Conservation (phyloP, 192 early-diverging fungal genomes). For the Mortierella claussenii region DNA sequence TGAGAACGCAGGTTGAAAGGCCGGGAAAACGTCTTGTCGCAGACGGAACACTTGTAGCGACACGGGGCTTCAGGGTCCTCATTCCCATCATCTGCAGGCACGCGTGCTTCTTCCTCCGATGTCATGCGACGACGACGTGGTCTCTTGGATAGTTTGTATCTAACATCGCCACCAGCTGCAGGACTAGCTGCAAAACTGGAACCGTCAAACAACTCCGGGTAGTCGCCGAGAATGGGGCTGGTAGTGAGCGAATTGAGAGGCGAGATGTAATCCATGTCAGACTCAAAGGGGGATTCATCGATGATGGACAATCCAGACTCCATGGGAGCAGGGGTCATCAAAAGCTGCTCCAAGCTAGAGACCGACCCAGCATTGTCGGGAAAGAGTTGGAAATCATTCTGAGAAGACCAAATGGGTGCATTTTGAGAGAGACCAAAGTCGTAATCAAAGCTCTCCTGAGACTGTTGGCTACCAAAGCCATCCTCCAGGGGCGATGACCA, state of each 20-base stretch:
- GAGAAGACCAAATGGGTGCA: constrained; percentile 9
- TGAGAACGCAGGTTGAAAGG: constrained; percentile 80
- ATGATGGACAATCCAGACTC: neutral
- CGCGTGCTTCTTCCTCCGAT: constrained; percentile 32
- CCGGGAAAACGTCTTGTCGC: constrained; percentile 67
- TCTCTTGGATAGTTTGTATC: constrained; percentile 13
- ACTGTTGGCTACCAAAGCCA: constrained; percentile 27
- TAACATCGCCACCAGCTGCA: neutral
- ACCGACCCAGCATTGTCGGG: constrained; percentile 14
- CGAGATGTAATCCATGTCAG: constrained; percentile 35
- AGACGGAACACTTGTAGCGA: constrained; percentile 37
- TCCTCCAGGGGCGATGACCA: constrained; percentile 25
- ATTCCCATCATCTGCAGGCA: constrained; percentile 5
- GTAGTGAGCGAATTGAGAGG: constrained; percentile 12
- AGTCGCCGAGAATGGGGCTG: constrained; percentile 24
- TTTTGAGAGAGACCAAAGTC: constrained; percentile 13
- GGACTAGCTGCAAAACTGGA: neutral
- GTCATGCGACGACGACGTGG: constrained; percentile 38
- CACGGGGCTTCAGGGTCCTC: constrained; percentile 5
- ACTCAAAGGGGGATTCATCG: constrained; percentile 29
- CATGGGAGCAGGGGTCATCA: constrained; percentile 20
- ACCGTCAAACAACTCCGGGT: neutral
- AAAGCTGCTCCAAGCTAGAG: constrained; percentile 21
- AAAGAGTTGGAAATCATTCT: constrained; percentile 37
- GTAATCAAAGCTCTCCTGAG: constrained; percentile 39